phyloP scores from a whole-genome alignment of 257 asterid species.

The Thymus quinquecostatus region DNA sequence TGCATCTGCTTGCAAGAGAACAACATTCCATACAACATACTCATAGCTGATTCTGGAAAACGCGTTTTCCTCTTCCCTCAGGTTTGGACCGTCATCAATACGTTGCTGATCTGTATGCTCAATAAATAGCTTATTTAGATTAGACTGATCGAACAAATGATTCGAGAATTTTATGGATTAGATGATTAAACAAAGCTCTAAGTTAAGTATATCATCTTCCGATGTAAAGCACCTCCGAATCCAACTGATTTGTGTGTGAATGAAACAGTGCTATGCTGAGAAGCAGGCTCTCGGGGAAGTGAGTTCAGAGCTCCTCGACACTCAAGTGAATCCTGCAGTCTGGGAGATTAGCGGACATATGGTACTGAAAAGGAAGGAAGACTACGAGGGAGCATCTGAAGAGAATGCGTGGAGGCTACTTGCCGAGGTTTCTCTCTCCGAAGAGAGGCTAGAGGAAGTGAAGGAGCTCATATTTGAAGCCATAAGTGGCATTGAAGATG shows the following conservation, averaged over 20 bases:
- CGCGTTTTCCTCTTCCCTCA: conserved; percentile 86
- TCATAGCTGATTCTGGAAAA: conserved; percentile 77
- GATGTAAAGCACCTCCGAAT: too few relatives aligned
- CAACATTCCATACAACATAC: conserved; percentile 80
- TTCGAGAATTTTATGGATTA: too few relatives aligned
- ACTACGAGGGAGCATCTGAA: conserved; percentile 74
- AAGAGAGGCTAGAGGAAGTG: conserved; percentile 83
- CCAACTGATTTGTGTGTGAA: conserved; percentile 22
- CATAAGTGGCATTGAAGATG: conserved; percentile 39
- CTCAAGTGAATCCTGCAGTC: conserved; percentile 92
- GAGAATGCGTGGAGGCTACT: conserved; percentile 87
- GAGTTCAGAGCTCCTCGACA: conserved; percentile 73
- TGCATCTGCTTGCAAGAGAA: conserved; percentile 86
- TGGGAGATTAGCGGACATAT: conserved; percentile 97
- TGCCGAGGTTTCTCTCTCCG: conserved; percentile 90
- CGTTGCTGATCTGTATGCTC: neutral
- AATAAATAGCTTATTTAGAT: too few relatives aligned
- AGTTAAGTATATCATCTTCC: too few relatives aligned
- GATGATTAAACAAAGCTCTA: too few relatives aligned
- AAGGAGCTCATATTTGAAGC: conserved; percentile 74
- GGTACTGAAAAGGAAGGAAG: conserved; percentile 86
- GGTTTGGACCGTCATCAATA: conserved; percentile 39
- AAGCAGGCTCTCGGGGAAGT: conserved; percentile 95
- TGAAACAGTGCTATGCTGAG: conserved; percentile 84
- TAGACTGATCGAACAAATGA: too few relatives aligned